Conservation (phyloP, 306 rosid species). For the Medicago lupulina region DNA sequence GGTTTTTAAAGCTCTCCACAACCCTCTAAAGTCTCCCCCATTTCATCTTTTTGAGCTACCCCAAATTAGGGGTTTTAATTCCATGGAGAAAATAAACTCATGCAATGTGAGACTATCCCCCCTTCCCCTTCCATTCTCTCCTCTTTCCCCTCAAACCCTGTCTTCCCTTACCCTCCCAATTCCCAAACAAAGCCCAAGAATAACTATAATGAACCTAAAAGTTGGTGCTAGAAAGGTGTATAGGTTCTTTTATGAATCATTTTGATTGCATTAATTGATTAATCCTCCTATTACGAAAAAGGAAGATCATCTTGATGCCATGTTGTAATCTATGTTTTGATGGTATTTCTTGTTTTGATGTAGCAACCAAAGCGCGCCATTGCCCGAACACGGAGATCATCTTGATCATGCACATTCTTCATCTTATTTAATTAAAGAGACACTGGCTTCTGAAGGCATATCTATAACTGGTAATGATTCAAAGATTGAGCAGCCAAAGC, state of each 20-base stretch:
- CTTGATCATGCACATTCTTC: constrained; percentile 54
- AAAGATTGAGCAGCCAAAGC: constrained; percentile 58
- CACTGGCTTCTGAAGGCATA: constrained; percentile 50
- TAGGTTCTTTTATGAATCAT: constrained; percentile 12
- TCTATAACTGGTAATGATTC: constrained; percentile 42
- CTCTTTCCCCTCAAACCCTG: neutral
- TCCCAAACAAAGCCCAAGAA: constrained; percentile 1
- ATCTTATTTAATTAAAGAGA: constrained; percentile 45
- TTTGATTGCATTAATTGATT: constrained; percentile 34
- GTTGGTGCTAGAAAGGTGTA: constrained; percentile 24
- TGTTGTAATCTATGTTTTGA: constrained; percentile 26
- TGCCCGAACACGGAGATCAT: constrained; percentile 48
- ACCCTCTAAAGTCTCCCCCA: neutral
- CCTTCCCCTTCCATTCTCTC: neutral
- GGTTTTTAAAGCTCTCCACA: neutral
- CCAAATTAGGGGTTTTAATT: neutral
- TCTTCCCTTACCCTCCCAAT: neutral
- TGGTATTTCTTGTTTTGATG: constrained; percentile 38
- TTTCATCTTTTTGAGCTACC: constrained; percentile 1
- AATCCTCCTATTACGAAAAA: constrained; percentile 8
- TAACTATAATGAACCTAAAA: constrained; percentile 9
- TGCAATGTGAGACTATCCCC: neutral
- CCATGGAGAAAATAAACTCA: neutral
- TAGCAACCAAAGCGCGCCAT: constrained; percentile 54
- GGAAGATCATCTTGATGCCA: neutral